These are phyloP conservation scores for Arxiozyma heterogenica DNA, from an alignment of 1,139 yeast genomes.

Conservation along the genomic window DNA sequence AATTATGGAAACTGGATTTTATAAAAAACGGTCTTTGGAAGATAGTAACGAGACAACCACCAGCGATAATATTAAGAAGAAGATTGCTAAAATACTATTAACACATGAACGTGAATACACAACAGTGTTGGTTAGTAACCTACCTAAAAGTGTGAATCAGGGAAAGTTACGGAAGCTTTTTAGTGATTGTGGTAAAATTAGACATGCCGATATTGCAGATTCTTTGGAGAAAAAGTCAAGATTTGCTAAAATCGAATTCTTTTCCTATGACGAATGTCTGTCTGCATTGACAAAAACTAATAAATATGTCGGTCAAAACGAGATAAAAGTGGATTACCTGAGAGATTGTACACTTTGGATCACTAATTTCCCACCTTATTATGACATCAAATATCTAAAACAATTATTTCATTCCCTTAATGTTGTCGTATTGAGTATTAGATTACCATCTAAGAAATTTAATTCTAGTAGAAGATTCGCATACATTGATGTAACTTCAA, in stretches of 20 bases:
- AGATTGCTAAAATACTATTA: neutral
- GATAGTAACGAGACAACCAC: neutral
- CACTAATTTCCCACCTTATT: slow-evolving; percentile 64
- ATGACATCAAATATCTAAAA: slow-evolving; percentile 36
- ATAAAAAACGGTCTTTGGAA: slow-evolving; percentile 2
- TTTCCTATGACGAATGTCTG: slow-evolving; percentile 40
- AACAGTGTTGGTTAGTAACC: slow-evolving; percentile 24
- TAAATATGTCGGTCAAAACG: slow-evolving; percentile 38
- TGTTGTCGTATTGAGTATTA: slow-evolving; percentile 38
- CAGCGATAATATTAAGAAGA: neutral
- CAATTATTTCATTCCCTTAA: slow-evolving; percentile 36
- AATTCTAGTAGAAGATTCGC: slow-evolving; percentile 62
- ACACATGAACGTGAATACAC: slow-evolving; percentile 19
- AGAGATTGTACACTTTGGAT: slow-evolving; percentile 32
- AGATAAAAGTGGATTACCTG: slow-evolving; percentile 36
- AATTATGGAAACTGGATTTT: neutral
- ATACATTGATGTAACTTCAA: slow-evolving; percentile 50
- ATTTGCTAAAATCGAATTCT: slow-evolving; percentile 50
- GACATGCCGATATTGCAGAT: slow-evolving; percentile 30
- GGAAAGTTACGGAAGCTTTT: slow-evolving; percentile 38
- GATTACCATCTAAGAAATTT: slow-evolving; percentile 59
- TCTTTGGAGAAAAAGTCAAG: slow-evolving; percentile 19
- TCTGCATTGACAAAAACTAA: slow-evolving; percentile 54
- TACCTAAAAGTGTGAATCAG: slow-evolving; percentile 29
- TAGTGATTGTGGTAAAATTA: slow-evolving; percentile 52